phyloP scores from a whole-genome alignment of 805 yeast species.

The Saccharomyces kudriavzevii region DNA sequence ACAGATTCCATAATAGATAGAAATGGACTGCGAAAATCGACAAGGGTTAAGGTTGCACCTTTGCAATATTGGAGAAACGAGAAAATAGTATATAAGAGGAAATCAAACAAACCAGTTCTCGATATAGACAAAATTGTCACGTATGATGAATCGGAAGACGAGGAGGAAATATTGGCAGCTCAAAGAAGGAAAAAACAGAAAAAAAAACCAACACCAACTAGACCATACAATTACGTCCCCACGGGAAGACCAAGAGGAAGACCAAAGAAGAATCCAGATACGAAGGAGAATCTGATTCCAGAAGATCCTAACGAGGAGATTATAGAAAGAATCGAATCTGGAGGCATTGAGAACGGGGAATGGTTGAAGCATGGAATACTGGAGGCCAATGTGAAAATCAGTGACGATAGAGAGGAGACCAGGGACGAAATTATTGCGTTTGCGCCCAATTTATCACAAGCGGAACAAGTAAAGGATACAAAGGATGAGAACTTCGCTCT shows the following conservation, averaged over 20 bases:
- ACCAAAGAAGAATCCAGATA: constrained; percentile 15
- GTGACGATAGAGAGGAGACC: constrained; percentile 13
- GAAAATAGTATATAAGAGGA: constrained; percentile 49
- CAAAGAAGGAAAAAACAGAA: constrained; percentile 4
- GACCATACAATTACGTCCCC: constrained; percentile 20
- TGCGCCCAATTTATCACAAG: constrained; percentile 50
- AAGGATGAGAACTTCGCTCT: constrained; percentile 49
- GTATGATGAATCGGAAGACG: constrained; percentile 20
- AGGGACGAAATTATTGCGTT: constrained; percentile 43
- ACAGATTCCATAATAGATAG: constrained; percentile 1
- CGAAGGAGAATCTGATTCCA: neutral
- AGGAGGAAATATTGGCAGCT: constrained; percentile 22
- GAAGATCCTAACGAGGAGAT: constrained; percentile 16
- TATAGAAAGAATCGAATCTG: constrained; percentile 17
- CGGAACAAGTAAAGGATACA: constrained; percentile 33
- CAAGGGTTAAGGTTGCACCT: constrained; percentile 59
- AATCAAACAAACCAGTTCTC: constrained; percentile 37
- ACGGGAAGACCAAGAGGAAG: constrained; percentile 25
- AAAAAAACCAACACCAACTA: constrained; percentile 9
- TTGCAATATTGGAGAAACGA: constrained; percentile 83
- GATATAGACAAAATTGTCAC: constrained; percentile 54
- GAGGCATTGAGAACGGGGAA: constrained; percentile 16
- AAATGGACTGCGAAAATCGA: constrained; percentile 50
- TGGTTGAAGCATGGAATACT: constrained; percentile 27
- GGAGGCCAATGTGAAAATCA: constrained; percentile 25